phyloP scores from a whole-genome alignment of 2,329 filamentous ascomycete species.

The Colletotrichum cereale region DNA sequence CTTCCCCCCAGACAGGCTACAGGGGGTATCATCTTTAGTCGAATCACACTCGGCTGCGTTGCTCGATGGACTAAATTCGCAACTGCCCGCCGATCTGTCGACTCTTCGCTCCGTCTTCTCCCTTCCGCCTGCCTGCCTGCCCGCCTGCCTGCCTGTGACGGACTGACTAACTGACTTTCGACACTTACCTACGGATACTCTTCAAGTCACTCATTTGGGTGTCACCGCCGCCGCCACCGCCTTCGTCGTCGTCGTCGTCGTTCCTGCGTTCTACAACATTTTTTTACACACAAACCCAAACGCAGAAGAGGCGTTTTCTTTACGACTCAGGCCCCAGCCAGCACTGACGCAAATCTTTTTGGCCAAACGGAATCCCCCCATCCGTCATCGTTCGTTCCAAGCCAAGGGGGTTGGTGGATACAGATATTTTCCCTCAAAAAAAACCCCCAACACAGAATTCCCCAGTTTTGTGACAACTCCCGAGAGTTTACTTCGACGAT shows the following conservation, averaged over 20 bases:
- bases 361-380: slow-evolving; percentile 13
- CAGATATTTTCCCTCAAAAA: slow-evolving; percentile 19
- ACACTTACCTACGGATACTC: background rate
- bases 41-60: slow-evolving; percentile 35
- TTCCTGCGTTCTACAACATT: slow-evolving; percentile 1
- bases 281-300: background rate
- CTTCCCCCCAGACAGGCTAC: background rate
- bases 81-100: slow-evolving; percentile 27
- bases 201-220: slow-evolving; percentile 1
- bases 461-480: slow-evolving; percentile 30
- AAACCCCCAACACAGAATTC: background rate
- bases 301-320: background rate
- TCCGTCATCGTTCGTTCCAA: slow-evolving; percentile 16
- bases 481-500: slow-evolving; percentile 22
- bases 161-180: background rate
- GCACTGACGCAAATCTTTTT: background rate
- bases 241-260: background rate
- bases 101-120: slow-evolving; percentile 1
- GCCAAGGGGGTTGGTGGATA: slow-evolving; percentile 20
- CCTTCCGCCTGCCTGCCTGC: background rate
- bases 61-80: slow-evolving; percentile 24
- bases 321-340: background rate
- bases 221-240: background rate
- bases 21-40: slow-evolving; percentile 23
- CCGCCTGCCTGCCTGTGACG: background rate